Evolutionary conservation across 345 rosid genomes (phyloP).

Genomic region (Cochlearia excelsa): DNA sequence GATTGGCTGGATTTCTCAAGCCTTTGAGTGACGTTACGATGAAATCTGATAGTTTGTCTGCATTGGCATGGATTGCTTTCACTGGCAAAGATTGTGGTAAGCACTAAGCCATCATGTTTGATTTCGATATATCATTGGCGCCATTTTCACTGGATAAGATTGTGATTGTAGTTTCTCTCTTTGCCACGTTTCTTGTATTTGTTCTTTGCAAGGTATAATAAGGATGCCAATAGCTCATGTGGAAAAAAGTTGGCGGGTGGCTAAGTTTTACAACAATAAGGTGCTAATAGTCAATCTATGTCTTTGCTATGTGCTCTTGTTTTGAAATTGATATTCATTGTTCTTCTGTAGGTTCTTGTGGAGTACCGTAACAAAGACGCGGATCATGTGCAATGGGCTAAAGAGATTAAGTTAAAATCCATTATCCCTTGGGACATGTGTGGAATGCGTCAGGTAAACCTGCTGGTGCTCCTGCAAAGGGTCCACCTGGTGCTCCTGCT

Average conservation of each 20-base stretch:
- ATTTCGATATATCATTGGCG: too few species aligned
- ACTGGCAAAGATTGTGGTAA: slow-evolving; percentile 91
- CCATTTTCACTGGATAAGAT: too few species aligned
- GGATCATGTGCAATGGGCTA: slow-evolving; percentile 97
- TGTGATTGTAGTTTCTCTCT: too few species aligned
- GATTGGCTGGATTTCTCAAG: slow-evolving; percentile 72
- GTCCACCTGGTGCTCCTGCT: slow-evolving; percentile 60
- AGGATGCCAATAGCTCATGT: slow-evolving; percentile 95
- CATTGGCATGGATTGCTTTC: slow-evolving; percentile 94
- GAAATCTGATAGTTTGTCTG: slow-evolving; percentile 80
- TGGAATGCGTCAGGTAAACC: slow-evolving; percentile 71
- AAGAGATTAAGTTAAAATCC: slow-evolving; percentile 82
- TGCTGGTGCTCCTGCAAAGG: slow-evolving; percentile 54
- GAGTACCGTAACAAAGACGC: slow-evolving; percentile 80
- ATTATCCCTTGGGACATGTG: slow-evolving; percentile 89
- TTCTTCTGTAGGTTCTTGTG: slow-evolving; percentile 62
- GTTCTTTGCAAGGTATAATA: slow-evolving; percentile 65
- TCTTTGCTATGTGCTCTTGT: too few species aligned
- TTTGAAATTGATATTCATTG: slow-evolving; percentile 9
- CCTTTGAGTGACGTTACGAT: slow-evolving; percentile 75
- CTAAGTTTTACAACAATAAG: slow-evolving; percentile 97
- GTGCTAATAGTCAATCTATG: slow-evolving; percentile 34
- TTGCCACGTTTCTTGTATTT: slow-evolving; percentile 5
- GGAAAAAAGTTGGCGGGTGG: slow-evolving; percentile 98
- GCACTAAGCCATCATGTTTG: too few species aligned